phyloP scores from a whole-genome alignment of 371 early-diverging fungal genomes.

The Batkoa obscura region DNA sequence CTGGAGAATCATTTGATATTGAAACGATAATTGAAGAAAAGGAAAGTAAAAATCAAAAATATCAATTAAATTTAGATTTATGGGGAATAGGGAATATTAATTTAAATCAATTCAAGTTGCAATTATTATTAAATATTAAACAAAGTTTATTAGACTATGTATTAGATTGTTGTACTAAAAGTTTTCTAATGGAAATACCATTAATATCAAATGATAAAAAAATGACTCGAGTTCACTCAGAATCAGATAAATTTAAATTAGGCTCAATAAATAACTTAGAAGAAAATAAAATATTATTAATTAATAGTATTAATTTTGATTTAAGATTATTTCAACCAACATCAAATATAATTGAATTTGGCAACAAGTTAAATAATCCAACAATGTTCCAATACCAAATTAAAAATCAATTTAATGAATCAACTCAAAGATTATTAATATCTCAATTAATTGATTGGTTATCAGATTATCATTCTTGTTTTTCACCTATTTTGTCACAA shows the following conservation, averaged over 20 bases:
- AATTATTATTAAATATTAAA: conserved; percentile 25
- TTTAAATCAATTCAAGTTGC: conserved; percentile 21
- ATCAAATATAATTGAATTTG: background rate
- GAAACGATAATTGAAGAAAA: conserved; percentile 8
- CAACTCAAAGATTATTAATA: conserved; percentile 3
- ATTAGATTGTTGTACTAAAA: conserved; percentile 23
- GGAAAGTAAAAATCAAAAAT: conserved; percentile 11
- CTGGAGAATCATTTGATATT: conserved; percentile 4
- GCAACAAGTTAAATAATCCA: background rate
- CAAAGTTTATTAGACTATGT: conserved; percentile 50
- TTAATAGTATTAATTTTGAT: background rate
- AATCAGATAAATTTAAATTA: background rate
- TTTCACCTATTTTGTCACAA: conserved; percentile 17
- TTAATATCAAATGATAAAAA: background rate
- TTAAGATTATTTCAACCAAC: background rate
- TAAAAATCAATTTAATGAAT: background rate
- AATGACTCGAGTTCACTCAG: background rate
- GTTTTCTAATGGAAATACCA: background rate
- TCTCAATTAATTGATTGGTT: conserved; percentile 17
- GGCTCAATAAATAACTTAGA: no score
- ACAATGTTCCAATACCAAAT: background rate
- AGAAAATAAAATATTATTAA: background rate
- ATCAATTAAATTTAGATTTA: conserved; percentile 32
- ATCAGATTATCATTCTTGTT: conserved; percentile 15
- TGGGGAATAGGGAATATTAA: conserved; percentile 51